Base-by-base conservation (phyloP, 495 filamentous ascomycete species). In the Penicillium atrosanguineum region DNA sequence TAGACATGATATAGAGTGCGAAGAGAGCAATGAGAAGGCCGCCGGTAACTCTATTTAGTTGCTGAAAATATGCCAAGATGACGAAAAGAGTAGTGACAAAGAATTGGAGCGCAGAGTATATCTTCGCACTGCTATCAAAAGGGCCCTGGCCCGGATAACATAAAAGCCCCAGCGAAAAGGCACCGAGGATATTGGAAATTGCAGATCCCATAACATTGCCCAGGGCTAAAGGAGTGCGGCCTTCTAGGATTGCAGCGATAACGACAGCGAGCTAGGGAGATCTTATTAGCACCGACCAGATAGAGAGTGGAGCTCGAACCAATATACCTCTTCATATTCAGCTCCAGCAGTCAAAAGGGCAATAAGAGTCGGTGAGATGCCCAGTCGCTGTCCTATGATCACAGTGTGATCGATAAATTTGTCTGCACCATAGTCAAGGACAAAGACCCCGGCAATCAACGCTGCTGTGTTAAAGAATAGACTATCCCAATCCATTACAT, bases 121-220 rank as follows among this genome's bases (percentile, higher is more conserved):
- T 69, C 52, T 73, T 76, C 29, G 77, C 69, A 44, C 72, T 79
- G 12, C 56, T 48, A 51, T 79, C 79, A 53, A 80, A 79, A 7
- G 51, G 46, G 39, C 67, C 48, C 0, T 38, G 39, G 0, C 51
- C 53, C 0, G 62, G 56, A 48, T 76, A 61, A 50, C 71, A 74
- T 7, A 82, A 48, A 0, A 84, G 64, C 6, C 76, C 79, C 7
- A 83, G 61, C 0, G 80, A 78, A 60, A 84, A 83, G 3, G 79
- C 78, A 7, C 75, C 79, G 9, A 84, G 72, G 40, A 83, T 77
- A 49, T 84, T 84, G 41, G 79, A 76, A 29, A 84, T 75, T 7
- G 73, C 69, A 1, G 80, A 83, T 0, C 81, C 80, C 53, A 83
- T 63, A 9, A 83, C 64, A 63, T 83, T 84, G 1, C 81, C 81